These are phyloP conservation scores for Curvularia spicifera DNA, from an alignment of 2,329 filamentous ascomycete genomes.

Conservation along the genomic window DNA sequence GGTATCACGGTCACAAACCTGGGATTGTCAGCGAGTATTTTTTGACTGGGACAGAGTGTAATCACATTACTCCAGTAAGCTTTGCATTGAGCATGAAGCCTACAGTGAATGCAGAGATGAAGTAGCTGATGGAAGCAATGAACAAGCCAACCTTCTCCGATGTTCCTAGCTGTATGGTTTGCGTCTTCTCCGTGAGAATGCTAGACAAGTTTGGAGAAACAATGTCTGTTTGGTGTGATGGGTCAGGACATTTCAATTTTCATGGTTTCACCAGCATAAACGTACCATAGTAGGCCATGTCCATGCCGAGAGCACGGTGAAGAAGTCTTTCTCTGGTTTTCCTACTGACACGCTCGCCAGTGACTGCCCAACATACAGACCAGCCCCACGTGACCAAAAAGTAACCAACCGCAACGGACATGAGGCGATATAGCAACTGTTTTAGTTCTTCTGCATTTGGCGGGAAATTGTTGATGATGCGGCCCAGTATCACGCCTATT, in stretches of 20 bases:
- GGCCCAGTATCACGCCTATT: constrained; percentile 64
- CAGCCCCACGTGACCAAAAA: constrained; percentile 59
- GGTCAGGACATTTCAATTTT: constrained; percentile 1
- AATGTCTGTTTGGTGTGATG: constrained; percentile 40
- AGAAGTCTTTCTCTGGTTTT: constrained; percentile 56
- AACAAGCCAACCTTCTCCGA: constrained; percentile 58
- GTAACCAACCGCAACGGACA: constrained; percentile 56
- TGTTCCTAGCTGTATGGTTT: constrained; percentile 55
- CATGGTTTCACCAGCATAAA: neutral
- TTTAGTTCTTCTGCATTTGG: constrained; percentile 54
- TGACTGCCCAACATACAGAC: constrained; percentile 58
- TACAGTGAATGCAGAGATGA: constrained; percentile 54
- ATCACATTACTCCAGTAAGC: constrained; percentile 52
- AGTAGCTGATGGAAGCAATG: constrained; percentile 55
- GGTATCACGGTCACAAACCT: constrained; percentile 56
- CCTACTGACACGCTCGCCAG: constrained; percentile 58
- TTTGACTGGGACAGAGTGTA: neutral
- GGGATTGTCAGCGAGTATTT: constrained; percentile 9
- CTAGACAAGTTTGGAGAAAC: constrained; percentile 58
- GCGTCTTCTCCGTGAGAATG: constrained; percentile 55
- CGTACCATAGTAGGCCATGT: constrained; percentile 56
- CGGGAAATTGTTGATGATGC: constrained; percentile 59
- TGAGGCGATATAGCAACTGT: constrained; percentile 52
- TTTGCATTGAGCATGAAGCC: constrained; percentile 54
- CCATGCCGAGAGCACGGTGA: constrained; percentile 57